Conservation (phyloP, 768 basidiomycete genomes). For the Termitomyces sp. region DNA sequence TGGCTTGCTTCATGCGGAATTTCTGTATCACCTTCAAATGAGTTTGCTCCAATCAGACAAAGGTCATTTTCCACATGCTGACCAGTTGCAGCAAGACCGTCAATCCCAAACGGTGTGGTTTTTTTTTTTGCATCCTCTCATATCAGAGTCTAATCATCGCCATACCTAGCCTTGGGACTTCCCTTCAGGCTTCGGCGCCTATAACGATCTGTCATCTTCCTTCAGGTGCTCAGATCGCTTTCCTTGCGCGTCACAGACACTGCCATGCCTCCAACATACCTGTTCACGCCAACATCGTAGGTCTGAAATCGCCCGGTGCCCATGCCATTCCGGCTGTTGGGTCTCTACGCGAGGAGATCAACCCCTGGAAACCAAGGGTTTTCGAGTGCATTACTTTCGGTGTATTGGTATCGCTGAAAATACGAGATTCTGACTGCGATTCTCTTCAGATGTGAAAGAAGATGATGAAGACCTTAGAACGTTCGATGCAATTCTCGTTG, state of each 20-base stretch:
- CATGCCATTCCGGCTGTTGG: constrained; percentile 92
- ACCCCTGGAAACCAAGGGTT: no score
- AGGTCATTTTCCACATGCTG: neutral
- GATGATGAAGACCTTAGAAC: constrained; percentile 35
- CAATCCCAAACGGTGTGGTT: constrained; percentile 74
- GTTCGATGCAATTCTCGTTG: constrained; percentile 82
- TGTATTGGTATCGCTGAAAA: neutral
- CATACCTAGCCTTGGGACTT: constrained; percentile 84
- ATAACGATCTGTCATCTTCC: constrained; percentile 89
- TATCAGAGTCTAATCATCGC: neutral
- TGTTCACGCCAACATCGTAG: constrained; percentile 89
- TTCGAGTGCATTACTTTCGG: neutral
- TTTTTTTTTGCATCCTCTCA: neutral
- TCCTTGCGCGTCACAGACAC: constrained; percentile 88
- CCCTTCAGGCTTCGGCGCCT: constrained; percentile 85
- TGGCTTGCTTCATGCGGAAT: no score
- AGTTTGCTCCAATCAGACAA: no score
- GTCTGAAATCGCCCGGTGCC: constrained; percentile 89
- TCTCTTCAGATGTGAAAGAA: constrained; percentile 8
- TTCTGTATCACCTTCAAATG: no score
- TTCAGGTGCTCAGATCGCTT: constrained; percentile 78
- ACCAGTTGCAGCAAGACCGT: constrained; percentile 57
- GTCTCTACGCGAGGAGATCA: constrained; percentile 89
- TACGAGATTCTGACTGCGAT: neutral
- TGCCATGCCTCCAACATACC: constrained; percentile 82